Conservation (phyloP, 345 rosid genomes). For the Barbarea vulgaris region DNA sequence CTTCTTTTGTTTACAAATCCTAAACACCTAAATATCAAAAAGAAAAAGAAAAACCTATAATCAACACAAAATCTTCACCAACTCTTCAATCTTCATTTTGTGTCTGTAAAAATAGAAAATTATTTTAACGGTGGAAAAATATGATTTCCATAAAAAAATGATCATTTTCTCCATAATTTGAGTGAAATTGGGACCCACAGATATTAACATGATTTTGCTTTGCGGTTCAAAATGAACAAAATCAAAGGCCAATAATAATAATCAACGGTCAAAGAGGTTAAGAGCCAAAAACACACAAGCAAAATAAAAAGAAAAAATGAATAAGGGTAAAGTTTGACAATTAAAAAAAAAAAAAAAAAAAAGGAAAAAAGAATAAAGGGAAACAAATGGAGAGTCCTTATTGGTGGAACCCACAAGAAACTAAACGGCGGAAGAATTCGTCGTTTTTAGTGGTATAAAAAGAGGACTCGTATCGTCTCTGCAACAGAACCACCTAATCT, state of each 20-base stretch:
- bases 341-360: too few species aligned
- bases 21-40: background rate
- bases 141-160: background rate
- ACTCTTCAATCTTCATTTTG: background rate
- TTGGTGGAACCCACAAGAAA: slow-evolving; percentile 27
- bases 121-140: background rate
- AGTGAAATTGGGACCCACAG: slow-evolving; percentile 10
- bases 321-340: too few species aligned
- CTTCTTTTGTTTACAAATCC: background rate
- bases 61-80: background rate
- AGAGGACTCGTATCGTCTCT: slow-evolving; percentile 31
- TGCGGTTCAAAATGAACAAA: background rate
- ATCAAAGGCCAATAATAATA: slow-evolving; percentile 23
- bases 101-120: background rate
- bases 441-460: slow-evolving; percentile 40
- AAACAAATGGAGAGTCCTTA: slow-evolving; percentile 18
- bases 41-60: background rate
- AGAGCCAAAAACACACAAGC: slow-evolving; percentile 8
- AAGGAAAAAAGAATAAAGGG: background rate
- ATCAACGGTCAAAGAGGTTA: slow-evolving; percentile 39
- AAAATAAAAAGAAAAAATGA: background rate
- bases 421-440: slow-evolving; percentile 20
- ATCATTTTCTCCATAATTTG: background rate
- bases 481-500: slow-evolving; percentile 34
- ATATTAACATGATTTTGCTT: background rate